Percentiles rank a stretch among this genome's conserved stretches.
phyloP scores from a whole-genome alignment of 148 eudicot species.

The Pouteria glomerata region DNA sequence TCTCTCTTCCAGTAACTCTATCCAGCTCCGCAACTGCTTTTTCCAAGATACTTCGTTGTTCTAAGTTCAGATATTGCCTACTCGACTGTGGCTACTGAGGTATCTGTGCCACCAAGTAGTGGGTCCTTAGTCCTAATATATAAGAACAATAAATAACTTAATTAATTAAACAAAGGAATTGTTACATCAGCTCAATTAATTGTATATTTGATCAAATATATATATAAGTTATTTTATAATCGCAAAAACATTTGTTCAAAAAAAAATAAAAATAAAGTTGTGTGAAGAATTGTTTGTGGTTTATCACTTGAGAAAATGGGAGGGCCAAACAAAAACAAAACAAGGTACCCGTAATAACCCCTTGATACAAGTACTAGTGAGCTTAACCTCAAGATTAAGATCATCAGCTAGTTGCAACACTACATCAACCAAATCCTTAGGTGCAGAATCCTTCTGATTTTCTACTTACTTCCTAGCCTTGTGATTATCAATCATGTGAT shows the following conservation, averaged over 20 bases:
- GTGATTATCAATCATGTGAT: background rate
- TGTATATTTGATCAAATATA: background rate
- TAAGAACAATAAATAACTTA: background rate
- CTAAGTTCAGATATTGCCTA: slow-evolving; percentile 3
- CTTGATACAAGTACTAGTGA: background rate
- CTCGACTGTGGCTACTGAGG: background rate
- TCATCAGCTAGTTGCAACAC: background rate
- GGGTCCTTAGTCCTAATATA: background rate
- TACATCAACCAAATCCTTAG: slow-evolving; percentile 9
- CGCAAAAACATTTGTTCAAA: background rate
- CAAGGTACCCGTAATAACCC: slow-evolving; percentile 1
- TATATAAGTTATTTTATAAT: too few relatives aligned
- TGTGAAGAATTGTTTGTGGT: background rate
- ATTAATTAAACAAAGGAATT: too few relatives aligned
- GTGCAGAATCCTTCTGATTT: background rate
- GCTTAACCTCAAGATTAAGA: too few relatives aligned
- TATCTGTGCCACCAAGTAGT: background rate
- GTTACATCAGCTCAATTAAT: too few relatives aligned
- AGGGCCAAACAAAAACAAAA: background rate
- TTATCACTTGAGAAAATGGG: too few relatives aligned
- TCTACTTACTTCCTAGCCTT: background rate
- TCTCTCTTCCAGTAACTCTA: too few relatives aligned
- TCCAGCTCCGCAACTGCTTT: slow-evolving; percentile 1
- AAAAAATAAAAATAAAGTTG: background rate
- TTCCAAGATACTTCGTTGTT: background rate